Base-by-base conservation (phyloP, 2,329 filamentous ascomycete genomes). In the Aspergillus sp. region DNA sequence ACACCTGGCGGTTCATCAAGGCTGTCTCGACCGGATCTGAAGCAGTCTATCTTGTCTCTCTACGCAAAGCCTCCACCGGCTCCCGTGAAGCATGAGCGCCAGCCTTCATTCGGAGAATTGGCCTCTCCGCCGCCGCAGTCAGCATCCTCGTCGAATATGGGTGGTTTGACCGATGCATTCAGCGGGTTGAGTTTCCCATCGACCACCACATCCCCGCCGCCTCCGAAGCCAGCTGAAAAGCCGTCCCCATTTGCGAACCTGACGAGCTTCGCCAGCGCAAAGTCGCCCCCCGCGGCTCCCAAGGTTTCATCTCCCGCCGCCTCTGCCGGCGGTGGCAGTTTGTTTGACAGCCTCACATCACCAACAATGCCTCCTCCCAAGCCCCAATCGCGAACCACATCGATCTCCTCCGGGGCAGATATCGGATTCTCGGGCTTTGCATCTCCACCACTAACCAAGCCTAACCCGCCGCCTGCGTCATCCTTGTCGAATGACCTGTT, bases 21-120 rank as follows among this genome's bases (percentile, higher is more conserved):
- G 9, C 83, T 87, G 56, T 94, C 90, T 37, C 79, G 93, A 49
- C 90, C 91, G 3, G 93, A 98, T 62, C 74, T 98, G 47, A 98
- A 98, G 70, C 91, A 96, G 67, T 97, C 91, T 2, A 98, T 98
- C 48, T 72, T 98, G 39, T 98, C 93, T 6, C 78, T 98, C 11
- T 98, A 98, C 63, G 89, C 90, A 1, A 86, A 89, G 60, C 82
- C 88, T n/a, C 85, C 87, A 55, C 74, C 81, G 43, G 71, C 70
- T 43, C 61, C 71, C 19, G 64, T 69, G 19, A 70, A 74, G 28
- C 83, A 86, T 61, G 72, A 74, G 31, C 75, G 78, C 9, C 76
- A 77, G 33, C 74, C 77, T 27, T 83, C 83, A 0, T 87, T 90
- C 57, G 82, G 85, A 12, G 79, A 80, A 40, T 77, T 88, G 72